Percentiles rank a stretch among this genome's conserved stretches.
Evolutionary conservation across 768 basidiomycete species (phyloP).

Genomic region (Dendrothele bispora): DNA sequence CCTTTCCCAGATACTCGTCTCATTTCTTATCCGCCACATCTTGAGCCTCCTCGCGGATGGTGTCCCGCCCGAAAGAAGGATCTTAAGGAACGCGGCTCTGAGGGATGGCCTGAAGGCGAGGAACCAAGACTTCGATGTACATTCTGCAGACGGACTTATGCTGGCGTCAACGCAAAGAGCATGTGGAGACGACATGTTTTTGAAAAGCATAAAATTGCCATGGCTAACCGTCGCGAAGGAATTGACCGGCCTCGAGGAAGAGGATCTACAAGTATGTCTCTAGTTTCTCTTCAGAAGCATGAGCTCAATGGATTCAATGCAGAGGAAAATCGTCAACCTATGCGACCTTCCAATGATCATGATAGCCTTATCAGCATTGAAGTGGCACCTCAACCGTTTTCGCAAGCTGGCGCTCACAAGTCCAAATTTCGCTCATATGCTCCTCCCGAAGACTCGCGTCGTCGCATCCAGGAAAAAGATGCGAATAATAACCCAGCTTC

Average conservation of each 20-base stretch:
- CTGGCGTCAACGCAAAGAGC: constrained; percentile 86
- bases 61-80: constrained; percentile 85
- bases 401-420: constrained; percentile 35
- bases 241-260: constrained; percentile 64
- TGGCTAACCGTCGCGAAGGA: constrained; percentile 81
- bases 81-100: constrained; percentile 62
- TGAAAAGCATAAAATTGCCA: constrained; percentile 88
- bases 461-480: constrained; percentile 9
- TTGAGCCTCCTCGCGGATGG: constrained; percentile 86
- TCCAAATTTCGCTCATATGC: constrained; percentile 43
- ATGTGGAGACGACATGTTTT: constrained; percentile 91
- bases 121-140: constrained; percentile 81
- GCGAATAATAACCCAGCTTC: constrained; percentile 12
- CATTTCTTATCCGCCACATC: constrained; percentile 71
- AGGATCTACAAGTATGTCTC: constrained; percentile 59
- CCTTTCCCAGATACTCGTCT: constrained; percentile 22
- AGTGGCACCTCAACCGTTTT: constrained; percentile 38
- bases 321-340: constrained; percentile 57
- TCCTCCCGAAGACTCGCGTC: constrained; percentile 21
- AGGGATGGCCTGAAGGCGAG: constrained; percentile 79
- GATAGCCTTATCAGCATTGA: constrained; percentile 44
- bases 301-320: constrained; percentile 6
- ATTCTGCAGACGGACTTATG: constrained; percentile 81
- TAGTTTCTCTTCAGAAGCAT: neutral
- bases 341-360: constrained; percentile 33